These are phyloP conservation scores for Yarrowia sp. DNA, from an alignment of 805 yeast species.

Conservation along the genomic window DNA sequence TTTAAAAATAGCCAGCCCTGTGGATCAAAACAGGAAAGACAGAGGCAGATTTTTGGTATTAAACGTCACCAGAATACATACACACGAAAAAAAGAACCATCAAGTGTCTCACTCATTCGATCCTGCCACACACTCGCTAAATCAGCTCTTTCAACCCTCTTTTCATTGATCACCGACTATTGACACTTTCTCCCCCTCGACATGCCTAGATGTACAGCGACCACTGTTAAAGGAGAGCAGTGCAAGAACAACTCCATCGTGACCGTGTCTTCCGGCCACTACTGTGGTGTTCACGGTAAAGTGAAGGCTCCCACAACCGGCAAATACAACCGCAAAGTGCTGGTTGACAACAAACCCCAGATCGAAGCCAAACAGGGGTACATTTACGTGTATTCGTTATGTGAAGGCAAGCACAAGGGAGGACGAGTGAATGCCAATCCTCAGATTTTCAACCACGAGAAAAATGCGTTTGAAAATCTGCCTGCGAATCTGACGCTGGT, in stretches of 20 bases:
- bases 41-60: no score
- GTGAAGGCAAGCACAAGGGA: conserved; percentile 17
- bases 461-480: conserved; percentile 40
- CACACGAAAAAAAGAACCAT: no score
- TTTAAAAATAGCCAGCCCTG: conserved; percentile 22
- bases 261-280: conserved; percentile 38
- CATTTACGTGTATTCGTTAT: conserved; percentile 47
- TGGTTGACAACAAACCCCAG: conserved; percentile 1
- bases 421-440: conserved; percentile 43
- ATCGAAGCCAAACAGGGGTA: conserved; percentile 42
- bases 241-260: conserved; percentile 24
- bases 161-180: neutral
- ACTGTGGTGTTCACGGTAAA: conserved; percentile 30
- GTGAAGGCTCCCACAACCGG: conserved; percentile 12
- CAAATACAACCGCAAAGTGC: conserved; percentile 17
- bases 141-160: no score
- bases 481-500: conserved; percentile 42
- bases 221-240: conserved; percentile 19
- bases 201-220: conserved; percentile 5
- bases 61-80: no score
- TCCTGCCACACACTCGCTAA: no score
- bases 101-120: no score
- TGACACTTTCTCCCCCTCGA: conserved; percentile 5
- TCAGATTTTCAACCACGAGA: conserved; percentile 43
- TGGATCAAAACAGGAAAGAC: neutral